Percentiles rank a stretch among this genome's conserved stretches.
Conservation (phyloP, 2,329 filamentous ascomycete species). For the Phialophora tarda region DNA sequence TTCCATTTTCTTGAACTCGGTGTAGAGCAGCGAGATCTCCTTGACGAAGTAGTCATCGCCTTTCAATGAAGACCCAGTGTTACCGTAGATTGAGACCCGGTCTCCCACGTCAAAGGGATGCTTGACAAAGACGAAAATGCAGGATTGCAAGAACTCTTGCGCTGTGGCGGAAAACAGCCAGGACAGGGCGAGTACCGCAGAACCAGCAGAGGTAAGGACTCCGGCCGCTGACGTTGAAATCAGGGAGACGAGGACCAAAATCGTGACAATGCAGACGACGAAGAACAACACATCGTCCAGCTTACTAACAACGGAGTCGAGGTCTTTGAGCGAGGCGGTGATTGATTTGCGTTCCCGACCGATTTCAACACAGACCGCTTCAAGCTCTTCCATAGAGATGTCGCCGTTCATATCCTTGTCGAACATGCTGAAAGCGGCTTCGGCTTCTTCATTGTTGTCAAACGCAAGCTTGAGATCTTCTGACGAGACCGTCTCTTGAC, state of each 20-base stretch:
- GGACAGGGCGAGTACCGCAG: slow-evolving; percentile 82
- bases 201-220: slow-evolving; percentile 87
- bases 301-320: slow-evolving; percentile 91
- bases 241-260: slow-evolving; percentile 86
- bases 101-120: slow-evolving; percentile 97
- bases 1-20: slow-evolving; percentile 98
- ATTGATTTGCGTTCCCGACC: slow-evolving; percentile 94
- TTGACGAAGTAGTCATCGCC: slow-evolving; percentile 97
- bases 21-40: slow-evolving; percentile 89
- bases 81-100: slow-evolving; percentile 88
- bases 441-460: slow-evolving; percentile 80
- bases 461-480: slow-evolving; percentile 83
- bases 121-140: slow-evolving; percentile 96
- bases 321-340: slow-evolving; percentile 89
- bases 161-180: slow-evolving; percentile 94
- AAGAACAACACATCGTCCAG: slow-evolving; percentile 88
- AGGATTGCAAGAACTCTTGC: slow-evolving; percentile 90
- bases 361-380: slow-evolving; percentile 91
- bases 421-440: slow-evolving; percentile 88
- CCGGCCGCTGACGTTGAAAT: slow-evolving; percentile 90
- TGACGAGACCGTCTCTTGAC: slow-evolving; percentile 74
- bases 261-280: slow-evolving; percentile 77
- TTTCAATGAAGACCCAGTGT: slow-evolving; percentile 74
- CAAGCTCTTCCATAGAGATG: slow-evolving; percentile 92
- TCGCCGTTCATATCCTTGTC: slow-evolving; percentile 97